These are phyloP conservation scores for Diophrys appendiculata DNA, from an alignment of 73 alveolate genomes.

Conservation along the genomic window DNA sequence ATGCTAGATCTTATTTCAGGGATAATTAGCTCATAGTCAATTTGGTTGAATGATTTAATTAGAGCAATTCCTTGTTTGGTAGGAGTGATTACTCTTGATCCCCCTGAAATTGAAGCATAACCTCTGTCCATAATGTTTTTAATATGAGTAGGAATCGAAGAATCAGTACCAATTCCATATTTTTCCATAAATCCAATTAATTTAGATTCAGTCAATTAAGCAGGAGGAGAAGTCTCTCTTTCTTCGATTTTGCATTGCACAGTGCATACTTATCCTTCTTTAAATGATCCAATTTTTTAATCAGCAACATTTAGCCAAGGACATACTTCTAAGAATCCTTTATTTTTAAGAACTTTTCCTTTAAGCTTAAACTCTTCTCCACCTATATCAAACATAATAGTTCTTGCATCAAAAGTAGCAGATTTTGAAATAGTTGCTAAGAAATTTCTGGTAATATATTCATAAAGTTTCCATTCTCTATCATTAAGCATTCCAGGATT, in stretches of 20 bases:
- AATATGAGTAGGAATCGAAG: conserved; percentile 99
- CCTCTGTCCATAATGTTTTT: conserved; percentile 98
- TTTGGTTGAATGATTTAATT: conserved; percentile 95
- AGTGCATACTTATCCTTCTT: conserved; percentile 46
- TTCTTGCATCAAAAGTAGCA: conserved; percentile 86
- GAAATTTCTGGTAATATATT: conserved; percentile 94
- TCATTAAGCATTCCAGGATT: conserved; percentile 77
- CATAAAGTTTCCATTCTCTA: conserved; percentile 86
- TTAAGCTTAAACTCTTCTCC: conserved; percentile 80
- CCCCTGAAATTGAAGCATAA: conserved; percentile 86
- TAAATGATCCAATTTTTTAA: conserved; percentile 71
- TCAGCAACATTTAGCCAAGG: conserved; percentile 67
- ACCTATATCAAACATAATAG: conserved; percentile 73
- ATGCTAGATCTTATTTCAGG: conserved; percentile 97
- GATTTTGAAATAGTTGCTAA: conserved; percentile 95
- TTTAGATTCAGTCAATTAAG: conserved; percentile 97
- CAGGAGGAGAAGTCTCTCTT: conserved; percentile 97
- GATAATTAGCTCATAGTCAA: conserved; percentile 97
- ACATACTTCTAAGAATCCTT: conserved; percentile 91
- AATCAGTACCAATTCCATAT: conserved; percentile 99
- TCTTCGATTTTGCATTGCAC: conserved; percentile 38
- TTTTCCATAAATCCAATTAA: conserved; percentile 97
- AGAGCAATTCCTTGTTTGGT: conserved; percentile 96
- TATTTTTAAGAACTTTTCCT: conserved; percentile 75
- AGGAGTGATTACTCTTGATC: conserved; percentile 88